These are phyloP conservation scores for Phytophthora pseudosyringae DNA, from an alignment of 352 stramenopile species.

Conservation along the genomic window DNA sequence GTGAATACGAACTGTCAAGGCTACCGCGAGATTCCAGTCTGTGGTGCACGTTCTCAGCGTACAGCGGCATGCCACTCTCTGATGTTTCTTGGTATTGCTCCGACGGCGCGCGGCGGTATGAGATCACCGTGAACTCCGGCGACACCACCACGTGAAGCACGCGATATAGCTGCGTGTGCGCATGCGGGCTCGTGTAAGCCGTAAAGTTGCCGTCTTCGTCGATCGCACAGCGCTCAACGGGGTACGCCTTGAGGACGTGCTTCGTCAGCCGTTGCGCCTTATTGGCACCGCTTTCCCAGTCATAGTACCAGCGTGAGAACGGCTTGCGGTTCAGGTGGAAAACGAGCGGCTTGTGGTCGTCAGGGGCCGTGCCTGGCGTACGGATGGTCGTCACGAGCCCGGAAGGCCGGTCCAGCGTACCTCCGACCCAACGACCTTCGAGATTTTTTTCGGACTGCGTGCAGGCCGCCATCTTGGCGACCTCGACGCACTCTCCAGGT, in stretches of 20 bases:
- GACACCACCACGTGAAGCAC: constrained; percentile 58
- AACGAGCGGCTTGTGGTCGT: constrained; percentile 34
- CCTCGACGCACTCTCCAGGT: constrained; percentile 51
- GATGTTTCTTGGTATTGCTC: constrained; percentile 17
- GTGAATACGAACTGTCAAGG: too few species aligned
- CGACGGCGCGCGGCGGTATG: constrained; percentile 61
- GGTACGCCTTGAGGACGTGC: constrained; percentile 64
- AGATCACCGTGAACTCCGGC: constrained; percentile 76
- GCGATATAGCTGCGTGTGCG: constrained; percentile 43
- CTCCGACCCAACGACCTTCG: constrained; percentile 64
- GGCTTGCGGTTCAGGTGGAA: constrained; percentile 48
- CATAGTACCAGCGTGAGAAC: constrained; percentile 68
- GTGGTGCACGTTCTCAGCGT: too few species aligned
- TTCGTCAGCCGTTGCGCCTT: constrained; percentile 70
- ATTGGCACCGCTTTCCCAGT: constrained; percentile 70
- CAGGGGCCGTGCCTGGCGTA: constrained; percentile 2
- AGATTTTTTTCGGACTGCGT: constrained; percentile 62
- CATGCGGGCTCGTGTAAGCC: constrained; percentile 14
- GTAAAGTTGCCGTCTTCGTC: constrained; percentile 47
- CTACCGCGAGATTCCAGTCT: too few species aligned
- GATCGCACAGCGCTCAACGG: constrained; percentile 46
- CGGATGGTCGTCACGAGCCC: constrained; percentile 30
- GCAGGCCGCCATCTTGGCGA: constrained; percentile 32
- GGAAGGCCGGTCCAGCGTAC: constrained; percentile 50
- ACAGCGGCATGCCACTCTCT: too few species aligned